Percentiles rank a stretch among this genome's conserved stretches.
Conservation (phyloP, 164 flowering plant species). For the Liquidambar formosana region DNA sequence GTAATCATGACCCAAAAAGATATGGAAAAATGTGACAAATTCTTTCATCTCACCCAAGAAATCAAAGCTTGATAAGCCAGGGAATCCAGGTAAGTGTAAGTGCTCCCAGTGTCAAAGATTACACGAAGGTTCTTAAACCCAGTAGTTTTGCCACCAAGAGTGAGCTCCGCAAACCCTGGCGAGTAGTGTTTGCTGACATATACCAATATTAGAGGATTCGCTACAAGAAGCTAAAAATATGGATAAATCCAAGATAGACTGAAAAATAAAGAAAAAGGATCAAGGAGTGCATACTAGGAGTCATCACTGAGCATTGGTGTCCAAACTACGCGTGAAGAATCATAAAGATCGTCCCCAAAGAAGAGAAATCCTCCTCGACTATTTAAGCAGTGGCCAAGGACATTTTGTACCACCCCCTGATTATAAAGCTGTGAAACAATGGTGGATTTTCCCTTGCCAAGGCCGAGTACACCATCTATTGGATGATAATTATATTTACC, state of each 20-base stretch:
- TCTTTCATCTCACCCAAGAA: slow-evolving; percentile 44
- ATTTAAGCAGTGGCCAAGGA: slow-evolving; percentile 86
- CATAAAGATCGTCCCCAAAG: slow-evolving; percentile 73
- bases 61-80: slow-evolving; percentile 61
- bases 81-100: slow-evolving; percentile 72
- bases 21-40: neutral
- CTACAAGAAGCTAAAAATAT: neutral
- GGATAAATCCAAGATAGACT: neutral
- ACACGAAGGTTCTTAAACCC: slow-evolving; percentile 47
- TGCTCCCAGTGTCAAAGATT: slow-evolving; percentile 91
- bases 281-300: slow-evolving; percentile 26
- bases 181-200: slow-evolving; percentile 66
- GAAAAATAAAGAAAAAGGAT: neutral
- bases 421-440: slow-evolving; percentile 66
- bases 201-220: neutral
- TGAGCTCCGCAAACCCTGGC: slow-evolving; percentile 67
- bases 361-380: slow-evolving; percentile 73
- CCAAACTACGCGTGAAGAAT: slow-evolving; percentile 65
- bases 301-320: slow-evolving; percentile 61
- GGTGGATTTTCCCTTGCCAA: slow-evolving; percentile 73
- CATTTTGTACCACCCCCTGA: slow-evolving; percentile 61
- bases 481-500: slow-evolving; percentile 51
- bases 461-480: slow-evolving; percentile 88
- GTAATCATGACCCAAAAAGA: neutral
- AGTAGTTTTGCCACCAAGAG: slow-evolving; percentile 49